Evolutionary conservation across 768 basidiomycete species (phyloP).

Genomic region (Galerina sulciceps): DNA sequence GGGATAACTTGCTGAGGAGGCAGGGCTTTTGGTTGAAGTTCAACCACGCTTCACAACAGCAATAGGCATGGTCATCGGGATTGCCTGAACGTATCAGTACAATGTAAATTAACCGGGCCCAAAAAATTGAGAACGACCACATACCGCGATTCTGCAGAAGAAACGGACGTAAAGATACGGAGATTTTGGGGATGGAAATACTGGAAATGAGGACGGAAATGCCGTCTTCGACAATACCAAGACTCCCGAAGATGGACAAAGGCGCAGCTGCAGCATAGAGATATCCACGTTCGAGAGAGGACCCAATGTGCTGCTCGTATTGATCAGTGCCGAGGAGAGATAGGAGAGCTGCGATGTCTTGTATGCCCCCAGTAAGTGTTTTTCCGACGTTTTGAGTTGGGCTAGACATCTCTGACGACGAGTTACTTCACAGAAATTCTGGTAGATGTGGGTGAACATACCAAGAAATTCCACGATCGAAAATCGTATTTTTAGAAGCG

Average conservation of each 20-base stretch:
- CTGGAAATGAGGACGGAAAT: conserved; percentile 12
- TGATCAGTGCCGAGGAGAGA: conserved; percentile 18
- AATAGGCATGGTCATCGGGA: no score
- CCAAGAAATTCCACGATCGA: no score
- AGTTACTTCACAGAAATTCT: no score
- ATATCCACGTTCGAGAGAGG: conserved; percentile 13
- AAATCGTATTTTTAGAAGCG: no score
- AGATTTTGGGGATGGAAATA: background rate
- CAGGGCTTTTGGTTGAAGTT: no score
- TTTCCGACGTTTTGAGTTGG: background rate
- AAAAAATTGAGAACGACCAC: no score
- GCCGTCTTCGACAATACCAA: conserved; percentile 13
- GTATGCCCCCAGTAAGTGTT: conserved; percentile 13
- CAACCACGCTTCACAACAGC: no score
- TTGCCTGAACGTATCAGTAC: no score
- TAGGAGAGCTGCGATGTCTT: conserved; percentile 16
- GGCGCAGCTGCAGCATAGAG: conserved; percentile 11
- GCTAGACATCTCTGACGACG: background rate
- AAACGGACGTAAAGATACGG: background rate
- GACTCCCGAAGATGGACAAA: conserved; percentile 17
- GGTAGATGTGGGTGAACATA: no score
- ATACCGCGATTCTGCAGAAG: no score
- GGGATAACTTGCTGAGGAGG: no score
- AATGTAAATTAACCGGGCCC: no score
- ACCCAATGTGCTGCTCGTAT: conserved; percentile 17